Evolutionary conservation across 1,284 basidiomycete genomes (phyloP).

Genomic region (Naganishia sp.): DNA sequence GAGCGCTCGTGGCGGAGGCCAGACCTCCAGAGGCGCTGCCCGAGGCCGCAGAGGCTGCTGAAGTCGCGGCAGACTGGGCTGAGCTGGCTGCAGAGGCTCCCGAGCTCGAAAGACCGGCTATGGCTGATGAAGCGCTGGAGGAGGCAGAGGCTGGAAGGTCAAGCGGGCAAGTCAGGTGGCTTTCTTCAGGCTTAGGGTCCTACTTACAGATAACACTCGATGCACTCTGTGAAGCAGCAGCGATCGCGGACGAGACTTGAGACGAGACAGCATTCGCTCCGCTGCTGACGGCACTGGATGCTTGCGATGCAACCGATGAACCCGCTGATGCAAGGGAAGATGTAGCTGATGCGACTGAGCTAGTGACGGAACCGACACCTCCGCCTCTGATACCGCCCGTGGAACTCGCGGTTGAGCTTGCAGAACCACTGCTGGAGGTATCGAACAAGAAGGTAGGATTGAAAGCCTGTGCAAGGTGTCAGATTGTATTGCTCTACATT

Average conservation of each 20-base stretch:
- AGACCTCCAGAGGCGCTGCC: constrained; percentile 24
- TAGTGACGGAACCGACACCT: constrained; percentile 11
- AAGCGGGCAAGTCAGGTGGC: neutral
- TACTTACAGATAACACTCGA: constrained; percentile 13
- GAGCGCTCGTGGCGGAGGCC: neutral
- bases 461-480: constrained; percentile 26
- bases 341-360: constrained; percentile 20
- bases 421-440: constrained; percentile 5
- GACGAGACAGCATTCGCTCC: constrained; percentile 4
- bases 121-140: constrained; percentile 18
- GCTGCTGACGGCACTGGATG: constrained; percentile 5
- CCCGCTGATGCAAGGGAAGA: constrained; percentile 1
- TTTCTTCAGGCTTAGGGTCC: neutral
- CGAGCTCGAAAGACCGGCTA: neutral
- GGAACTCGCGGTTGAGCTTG: neutral
- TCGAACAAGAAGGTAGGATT: constrained; percentile 37
- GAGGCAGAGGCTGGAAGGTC: neutral
- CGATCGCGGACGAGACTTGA: constrained; percentile 4
- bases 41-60: constrained; percentile 20
- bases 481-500: no score
- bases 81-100: constrained; percentile 10
- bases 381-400: constrained; percentile 30
- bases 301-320: neutral
- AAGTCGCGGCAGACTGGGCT: constrained; percentile 12
- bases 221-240: constrained; percentile 22